Base-by-base conservation (phyloP, 2,329 filamentous ascomycete species). In the Cytospora leucostoma region DNA sequence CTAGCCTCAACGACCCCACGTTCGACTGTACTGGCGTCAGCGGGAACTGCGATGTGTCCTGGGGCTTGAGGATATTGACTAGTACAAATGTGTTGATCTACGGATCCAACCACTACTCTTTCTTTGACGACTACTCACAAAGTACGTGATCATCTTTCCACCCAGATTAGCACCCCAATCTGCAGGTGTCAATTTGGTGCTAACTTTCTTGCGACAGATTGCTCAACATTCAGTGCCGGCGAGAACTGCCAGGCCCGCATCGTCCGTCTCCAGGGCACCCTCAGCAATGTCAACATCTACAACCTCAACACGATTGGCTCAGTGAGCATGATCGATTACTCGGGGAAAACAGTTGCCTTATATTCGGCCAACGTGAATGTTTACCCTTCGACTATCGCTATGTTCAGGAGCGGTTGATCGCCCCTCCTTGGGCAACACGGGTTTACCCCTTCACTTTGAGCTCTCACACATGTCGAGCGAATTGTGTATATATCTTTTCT, bases 51-150 rank as follows among this genome's bases (percentile, higher is more conserved):
- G 79, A 80, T 17, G 78, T 83, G 68, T 85, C 86, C 1, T 91
- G 88, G 87, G 88, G 85, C 0, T 75, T 91, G 35, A 80, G 88
- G 8, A 79, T 91, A 44, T 69, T 88, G 50, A 77, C 82, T 67
- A 84, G 81, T 40, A 76, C 75, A 53, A 80, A 84, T 70, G 74
- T 91, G 13, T 74, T 82, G 19, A 74, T 85, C 32, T 88, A 89
- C 68, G 87, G 88, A 8, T 84, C 83, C 0, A 89, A 88, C 0
- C 70, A 90, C 15, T 92, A 91, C 74, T 85, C 81, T 3, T 90
- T 89, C 78, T 90, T 89, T 72, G 80, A 83, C 71, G 85, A 88
- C 73, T 89, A 89, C 21, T 38, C 54, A 15, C 62, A 63, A 12
- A 51, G 64, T 66, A 50, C 34, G 64, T 57, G 27, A 7, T 37